phyloP scores from a whole-genome alignment of 1,284 basidiomycete species.

The Thelephora terrestris region DNA sequence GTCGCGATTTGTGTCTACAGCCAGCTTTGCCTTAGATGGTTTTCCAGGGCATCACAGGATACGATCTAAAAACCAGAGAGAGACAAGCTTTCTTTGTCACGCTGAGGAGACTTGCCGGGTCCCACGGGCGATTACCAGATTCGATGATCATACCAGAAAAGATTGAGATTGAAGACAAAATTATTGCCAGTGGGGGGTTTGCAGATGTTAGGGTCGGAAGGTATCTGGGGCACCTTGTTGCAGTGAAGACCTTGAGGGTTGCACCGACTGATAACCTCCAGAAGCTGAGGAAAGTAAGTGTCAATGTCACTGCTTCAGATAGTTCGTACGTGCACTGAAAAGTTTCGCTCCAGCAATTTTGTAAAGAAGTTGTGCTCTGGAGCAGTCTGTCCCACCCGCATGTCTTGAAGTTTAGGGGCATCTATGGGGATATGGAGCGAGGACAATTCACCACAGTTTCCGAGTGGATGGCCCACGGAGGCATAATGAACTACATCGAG shows the following conservation, averaged over 20 bases:
- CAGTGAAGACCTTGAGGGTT: background rate
- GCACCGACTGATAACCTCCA: slow-evolving; percentile 1
- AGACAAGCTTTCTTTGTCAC: no score
- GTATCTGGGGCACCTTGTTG: background rate
- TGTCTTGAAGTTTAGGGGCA: slow-evolving; percentile 2
- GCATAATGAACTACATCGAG: background rate
- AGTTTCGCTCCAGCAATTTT: background rate
- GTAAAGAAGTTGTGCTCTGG: slow-evolving; percentile 4
- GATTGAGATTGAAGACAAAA: no score
- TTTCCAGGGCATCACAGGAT: no score
- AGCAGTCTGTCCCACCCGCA: slow-evolving; percentile 1
- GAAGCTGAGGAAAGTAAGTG: background rate
- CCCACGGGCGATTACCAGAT: no score
- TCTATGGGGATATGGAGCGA: background rate
- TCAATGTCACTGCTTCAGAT: background rate
- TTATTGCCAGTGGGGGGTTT: no score
- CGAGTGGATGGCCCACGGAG: background rate
- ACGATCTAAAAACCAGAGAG: no score
- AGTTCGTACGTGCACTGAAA: background rate
- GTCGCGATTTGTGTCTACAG: no score
- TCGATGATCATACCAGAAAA: no score
- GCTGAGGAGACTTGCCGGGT: no score
- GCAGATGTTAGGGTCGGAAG: background rate
- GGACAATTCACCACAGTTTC: slow-evolving; percentile 4
- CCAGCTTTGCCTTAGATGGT: no score